A percentile compares a stretch with the other conserved stretches of the same genome.
phyloP scores from a whole-genome alignment of 768 basidiomycete genomes.

The Tulasnella sp. region DNA sequence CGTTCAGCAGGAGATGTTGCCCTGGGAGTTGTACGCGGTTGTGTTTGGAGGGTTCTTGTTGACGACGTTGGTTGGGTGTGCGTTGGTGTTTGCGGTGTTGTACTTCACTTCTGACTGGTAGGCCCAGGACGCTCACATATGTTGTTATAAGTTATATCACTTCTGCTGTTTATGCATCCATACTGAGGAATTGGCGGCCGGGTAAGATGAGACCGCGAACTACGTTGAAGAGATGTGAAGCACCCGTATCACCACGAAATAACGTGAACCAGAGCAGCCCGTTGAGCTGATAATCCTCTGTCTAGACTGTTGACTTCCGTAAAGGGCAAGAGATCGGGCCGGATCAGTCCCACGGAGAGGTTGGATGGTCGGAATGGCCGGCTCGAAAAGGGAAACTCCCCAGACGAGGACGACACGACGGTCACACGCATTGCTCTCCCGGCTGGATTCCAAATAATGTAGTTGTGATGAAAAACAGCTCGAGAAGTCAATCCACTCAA shows the following conservation, averaged over 20 bases:
- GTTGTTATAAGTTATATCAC: conserved; percentile 6
- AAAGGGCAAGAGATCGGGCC: too few species aligned
- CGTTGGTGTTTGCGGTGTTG: conserved; percentile 14
- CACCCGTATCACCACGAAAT: neutral
- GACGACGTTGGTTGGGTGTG: conserved; percentile 5
- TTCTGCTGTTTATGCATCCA: neutral
- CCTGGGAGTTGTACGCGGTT: conserved; percentile 15
- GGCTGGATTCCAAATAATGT: too few species aligned
- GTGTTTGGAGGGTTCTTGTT: conserved; percentile 12
- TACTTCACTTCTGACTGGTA: neutral
- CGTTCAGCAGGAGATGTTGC: conserved; percentile 6
- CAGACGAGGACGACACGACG: too few species aligned
- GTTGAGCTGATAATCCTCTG: too few species aligned
- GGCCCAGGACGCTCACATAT: neutral
- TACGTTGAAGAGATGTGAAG: neutral
- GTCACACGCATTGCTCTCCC: too few species aligned
- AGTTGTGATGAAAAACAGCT: too few species aligned
- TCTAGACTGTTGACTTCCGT: too few species aligned
- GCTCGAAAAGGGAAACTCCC: too few species aligned
- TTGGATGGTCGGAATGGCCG: too few species aligned
- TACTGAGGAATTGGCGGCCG: neutral
- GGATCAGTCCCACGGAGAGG: too few species aligned
- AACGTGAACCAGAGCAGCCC: too few species aligned
- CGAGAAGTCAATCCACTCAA: too few species aligned
- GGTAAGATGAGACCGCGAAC: neutral